Evolutionary conservation across 768 basidiomycete genomes (phyloP), one percentile per base, ranked within the genome.

Genomic region (Termitomyces sp.): DNA sequence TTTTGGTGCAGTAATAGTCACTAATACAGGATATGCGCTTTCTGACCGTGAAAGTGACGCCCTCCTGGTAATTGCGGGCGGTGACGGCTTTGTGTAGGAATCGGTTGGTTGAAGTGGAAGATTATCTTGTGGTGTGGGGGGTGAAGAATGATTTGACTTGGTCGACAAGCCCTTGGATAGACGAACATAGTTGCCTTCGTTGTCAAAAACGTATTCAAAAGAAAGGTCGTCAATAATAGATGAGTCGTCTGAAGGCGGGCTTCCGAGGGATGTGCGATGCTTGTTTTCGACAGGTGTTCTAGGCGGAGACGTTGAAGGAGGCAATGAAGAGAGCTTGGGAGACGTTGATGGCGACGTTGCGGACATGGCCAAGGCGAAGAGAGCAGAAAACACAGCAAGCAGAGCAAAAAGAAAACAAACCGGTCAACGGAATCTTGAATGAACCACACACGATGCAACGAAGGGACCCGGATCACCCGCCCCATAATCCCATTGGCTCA

Each of bases 41-140:
- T 91, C 88, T 45, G 88, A 87, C 49, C 85, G 86, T 5, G 87
- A 83, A 34, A 91, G 78, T 0, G 87, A 83, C 20, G 76, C 69
- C 58, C 84, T 80, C 54, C 76, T 68, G 20, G 74, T 65, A 1
- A 77, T 77, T 36, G 81, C 79, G 59, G 81, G 76, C 4, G 77
- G 74, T 2, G 71, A 70, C 42, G 71, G 71, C 56, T 72, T 69
- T 62, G 69, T 68, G 45, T 78, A 74, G 25, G 76, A 72, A 42
- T 82, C 76, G 34, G 80, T 74, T 46, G 77, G 73, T 43, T 75
- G 67, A 29, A 77, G 53, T 9, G 68, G 65, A 31, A 69, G 71
- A 50, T 71, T 63, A 52, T 82, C 81, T 57, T 76, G 73, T 5
- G 81, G 77, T 7, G 80, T 81, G 29, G 79, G 74, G 1, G 83